Evolutionary conservation across 2,329 filamentous ascomycete species (phyloP).

Genomic region (Fusarium incarnatum): DNA sequence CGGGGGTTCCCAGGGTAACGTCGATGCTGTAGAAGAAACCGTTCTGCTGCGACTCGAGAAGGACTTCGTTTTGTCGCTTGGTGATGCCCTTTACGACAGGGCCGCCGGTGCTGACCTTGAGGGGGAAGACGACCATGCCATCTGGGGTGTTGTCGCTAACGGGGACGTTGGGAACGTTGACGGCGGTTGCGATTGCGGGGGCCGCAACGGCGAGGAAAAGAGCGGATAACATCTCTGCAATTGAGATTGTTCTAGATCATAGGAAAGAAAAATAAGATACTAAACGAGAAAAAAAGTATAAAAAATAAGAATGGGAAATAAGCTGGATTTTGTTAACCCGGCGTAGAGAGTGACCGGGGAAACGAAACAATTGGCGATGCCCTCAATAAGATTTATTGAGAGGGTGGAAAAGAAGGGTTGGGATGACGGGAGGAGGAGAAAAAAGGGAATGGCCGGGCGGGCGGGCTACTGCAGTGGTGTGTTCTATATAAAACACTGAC

Average conservation of each 20-base stretch:
- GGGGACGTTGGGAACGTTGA: constrained; percentile 20
- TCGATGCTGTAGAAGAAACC: constrained; percentile 56
- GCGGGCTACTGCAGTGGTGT: not conserved
- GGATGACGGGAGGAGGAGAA: constrained; percentile 9
- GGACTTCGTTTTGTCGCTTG: constrained; percentile 48
- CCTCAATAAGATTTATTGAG: constrained; percentile 3
- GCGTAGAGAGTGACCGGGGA: constrained; percentile 47
- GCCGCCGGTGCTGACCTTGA: constrained; percentile 46
- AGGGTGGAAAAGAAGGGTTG: not conserved
- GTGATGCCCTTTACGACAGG: constrained; percentile 45
- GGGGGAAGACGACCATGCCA: constrained; percentile 48
- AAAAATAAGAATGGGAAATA: not conserved
- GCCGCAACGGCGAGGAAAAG: constrained; percentile 47
- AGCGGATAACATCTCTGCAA: constrained; percentile 47
- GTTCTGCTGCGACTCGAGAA: constrained; percentile 41
- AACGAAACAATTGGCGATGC: constrained; percentile 5
- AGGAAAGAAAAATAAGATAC: not conserved
- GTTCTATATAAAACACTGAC: constrained; percentile 12
- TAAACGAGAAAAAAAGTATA: not conserved
- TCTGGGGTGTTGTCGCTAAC: constrained; percentile 23
- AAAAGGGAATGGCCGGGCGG: constrained; percentile 5
- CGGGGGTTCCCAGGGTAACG: constrained; percentile 53
- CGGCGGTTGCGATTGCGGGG: constrained; percentile 43
- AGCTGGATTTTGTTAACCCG: constrained; percentile 30
- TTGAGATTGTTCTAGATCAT: constrained; percentile 3